phyloP scores from a whole-genome alignment of 2,329 filamentous ascomycete genomes.

The Sporothrix variecibatus region DNA sequence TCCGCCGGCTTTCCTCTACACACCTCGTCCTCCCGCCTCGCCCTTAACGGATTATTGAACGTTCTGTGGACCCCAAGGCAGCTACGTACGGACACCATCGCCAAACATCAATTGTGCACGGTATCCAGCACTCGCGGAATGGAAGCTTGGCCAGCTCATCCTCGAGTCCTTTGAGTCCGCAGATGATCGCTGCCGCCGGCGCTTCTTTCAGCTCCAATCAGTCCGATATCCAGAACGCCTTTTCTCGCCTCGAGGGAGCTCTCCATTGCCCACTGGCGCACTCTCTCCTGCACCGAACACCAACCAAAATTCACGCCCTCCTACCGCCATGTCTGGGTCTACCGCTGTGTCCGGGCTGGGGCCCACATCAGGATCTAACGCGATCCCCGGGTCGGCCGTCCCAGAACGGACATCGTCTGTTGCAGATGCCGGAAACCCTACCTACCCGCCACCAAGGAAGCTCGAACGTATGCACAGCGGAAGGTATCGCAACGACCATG shows the following conservation, averaged over 20 bases:
- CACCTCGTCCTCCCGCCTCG: slow-evolving; percentile 44
- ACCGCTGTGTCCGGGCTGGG: slow-evolving; percentile 34
- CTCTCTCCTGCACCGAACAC: slow-evolving; percentile 21
- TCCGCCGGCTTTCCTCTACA: slow-evolving; percentile 43
- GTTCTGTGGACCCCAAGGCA: slow-evolving; percentile 57
- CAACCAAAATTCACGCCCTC: slow-evolving; percentile 42
- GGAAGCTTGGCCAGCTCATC: slow-evolving; percentile 80
- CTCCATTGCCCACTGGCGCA: slow-evolving; percentile 35
- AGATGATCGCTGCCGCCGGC: slow-evolving; percentile 74
- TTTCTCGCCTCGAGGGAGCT: slow-evolving; percentile 51
- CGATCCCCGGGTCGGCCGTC: slow-evolving; percentile 33
- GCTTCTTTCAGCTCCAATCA: slow-evolving; percentile 56
- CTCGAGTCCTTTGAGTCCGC: slow-evolving; percentile 83
- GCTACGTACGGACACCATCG: slow-evolving; percentile 80
- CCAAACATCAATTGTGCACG: slow-evolving; percentile 96
- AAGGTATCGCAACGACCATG: slow-evolving; percentile 71
- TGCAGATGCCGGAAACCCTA: slow-evolving; percentile 44
- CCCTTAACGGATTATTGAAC: slow-evolving; percentile 50
- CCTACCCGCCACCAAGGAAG: slow-evolving; percentile 52
- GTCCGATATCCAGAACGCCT: slow-evolving; percentile 50
- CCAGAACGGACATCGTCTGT: slow-evolving; percentile 52
- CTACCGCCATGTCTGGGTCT: slow-evolving; percentile 52
- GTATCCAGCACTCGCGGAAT: slow-evolving; percentile 89
- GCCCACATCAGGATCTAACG: background rate
- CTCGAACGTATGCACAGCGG: slow-evolving; percentile 62